Percentiles rank a stretch among this genome's conserved stretches.
Conservation (phyloP, 2,329 filamentous ascomycete species). For the Scedosporium minutisporum region DNA sequence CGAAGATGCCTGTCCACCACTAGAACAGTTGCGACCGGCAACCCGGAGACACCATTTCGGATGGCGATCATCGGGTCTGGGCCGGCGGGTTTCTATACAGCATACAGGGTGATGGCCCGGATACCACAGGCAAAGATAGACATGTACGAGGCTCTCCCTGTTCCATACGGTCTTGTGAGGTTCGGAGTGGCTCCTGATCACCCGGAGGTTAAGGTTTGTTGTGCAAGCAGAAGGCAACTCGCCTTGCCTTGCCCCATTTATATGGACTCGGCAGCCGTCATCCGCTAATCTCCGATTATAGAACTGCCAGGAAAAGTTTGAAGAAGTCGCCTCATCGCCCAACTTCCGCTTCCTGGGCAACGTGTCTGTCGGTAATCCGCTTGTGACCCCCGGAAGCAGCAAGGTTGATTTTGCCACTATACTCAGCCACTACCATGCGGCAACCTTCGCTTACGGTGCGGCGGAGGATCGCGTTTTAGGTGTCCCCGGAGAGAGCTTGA, state of each 20-base stretch:
- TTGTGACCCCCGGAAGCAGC: conserved; percentile 25
- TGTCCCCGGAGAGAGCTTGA: conserved; percentile 69
- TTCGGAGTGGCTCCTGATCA: conserved; percentile 98
- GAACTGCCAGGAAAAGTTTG: conserved; percentile 94
- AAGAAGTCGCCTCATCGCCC: conserved; percentile 72
- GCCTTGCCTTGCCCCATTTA: background rate
- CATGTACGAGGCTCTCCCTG: conserved; percentile 92
- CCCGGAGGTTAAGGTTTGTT: conserved; percentile 83
- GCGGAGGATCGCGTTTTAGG: conserved; percentile 70
- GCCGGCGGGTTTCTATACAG: conserved; percentile 91
- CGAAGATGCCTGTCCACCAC: background rate
- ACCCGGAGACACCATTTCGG: conserved; percentile 49
- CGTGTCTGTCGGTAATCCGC: conserved; percentile 57
- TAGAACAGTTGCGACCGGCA: conserved; percentile 4
- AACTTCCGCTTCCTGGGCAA: conserved; percentile 91
- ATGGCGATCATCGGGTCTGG: conserved; percentile 88
- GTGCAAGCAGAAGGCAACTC: background rate
- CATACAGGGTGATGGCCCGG: conserved; percentile 72
- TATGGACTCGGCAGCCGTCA: no score
- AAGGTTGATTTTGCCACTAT: conserved; percentile 58
- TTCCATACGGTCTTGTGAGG: conserved; percentile 84
- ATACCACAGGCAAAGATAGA: conserved; percentile 66
- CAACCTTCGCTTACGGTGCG: conserved; percentile 89
- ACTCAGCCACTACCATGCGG: conserved; percentile 77
- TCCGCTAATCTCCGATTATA: conserved; percentile 22